Percentiles rank a stretch among this genome's conserved stretches.
Evolutionary conservation across 768 basidiomycete species (phyloP).

Genomic region (Termitomyces sp.): DNA sequence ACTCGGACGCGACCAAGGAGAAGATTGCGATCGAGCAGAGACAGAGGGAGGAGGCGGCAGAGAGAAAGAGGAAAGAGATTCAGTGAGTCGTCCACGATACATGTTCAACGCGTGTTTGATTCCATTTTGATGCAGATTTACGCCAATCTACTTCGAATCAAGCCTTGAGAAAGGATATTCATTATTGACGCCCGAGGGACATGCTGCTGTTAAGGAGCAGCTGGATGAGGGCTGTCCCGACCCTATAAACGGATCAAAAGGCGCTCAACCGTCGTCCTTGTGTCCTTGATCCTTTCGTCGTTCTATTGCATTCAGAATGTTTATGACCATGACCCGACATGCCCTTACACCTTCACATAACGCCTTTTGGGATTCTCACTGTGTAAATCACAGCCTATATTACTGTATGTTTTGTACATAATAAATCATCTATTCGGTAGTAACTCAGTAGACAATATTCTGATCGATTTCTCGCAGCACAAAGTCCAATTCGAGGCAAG

Average conservation of each 20-base stretch:
- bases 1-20: slow-evolving; percentile 83
- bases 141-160: slow-evolving; percentile 71
- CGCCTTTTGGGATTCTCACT: not conserved
- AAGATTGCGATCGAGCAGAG: slow-evolving; percentile 91
- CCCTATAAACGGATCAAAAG: slow-evolving; percentile 23
- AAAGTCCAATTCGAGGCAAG: not conserved
- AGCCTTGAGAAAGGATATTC: slow-evolving; percentile 66
- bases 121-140: slow-evolving; percentile 42
- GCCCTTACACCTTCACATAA: not conserved
- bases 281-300: not conserved
- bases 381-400: slow-evolving; percentile 1
- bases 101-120: not conserved
- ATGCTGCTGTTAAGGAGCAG: slow-evolving; percentile 71
- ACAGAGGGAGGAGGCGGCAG: slow-evolving; percentile 86
- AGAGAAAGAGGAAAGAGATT: slow-evolving; percentile 75
- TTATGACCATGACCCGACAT: not conserved
- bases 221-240: slow-evolving; percentile 33
- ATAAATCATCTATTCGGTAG: not conserved
- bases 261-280: not conserved
- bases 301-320: not conserved
- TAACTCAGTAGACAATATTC: not conserved
- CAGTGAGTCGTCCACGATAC: slow-evolving; percentile 50
- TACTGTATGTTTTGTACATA: not conserved
- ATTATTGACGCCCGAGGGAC: slow-evolving; percentile 62
- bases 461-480: not conserved